A percentile compares a stretch with the other conserved stretches of the same genome.
Evolutionary conservation across 768 basidiomycete genomes (phyloP).

Genomic region (Candolleomyces aberdarensis): DNA sequence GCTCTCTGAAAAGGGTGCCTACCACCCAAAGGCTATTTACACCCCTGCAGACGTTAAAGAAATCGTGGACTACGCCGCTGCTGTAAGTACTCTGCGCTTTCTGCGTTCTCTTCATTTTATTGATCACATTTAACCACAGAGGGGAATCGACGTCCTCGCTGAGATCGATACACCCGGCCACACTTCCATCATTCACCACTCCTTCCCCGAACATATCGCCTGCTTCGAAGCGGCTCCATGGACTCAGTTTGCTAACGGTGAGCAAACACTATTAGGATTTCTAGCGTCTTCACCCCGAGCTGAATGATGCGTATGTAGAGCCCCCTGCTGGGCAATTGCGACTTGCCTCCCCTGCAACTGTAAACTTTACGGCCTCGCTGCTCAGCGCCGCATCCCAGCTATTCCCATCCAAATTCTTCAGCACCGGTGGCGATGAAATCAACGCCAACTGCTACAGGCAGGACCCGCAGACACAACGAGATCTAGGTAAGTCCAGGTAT

Average conservation of each 20-base stretch:
- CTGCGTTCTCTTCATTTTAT: not conserved
- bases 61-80: constrained; percentile 65
- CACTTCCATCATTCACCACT: constrained; percentile 60
- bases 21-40: constrained; percentile 55
- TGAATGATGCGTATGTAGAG: constrained; percentile 32
- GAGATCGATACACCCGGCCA: constrained; percentile 88
- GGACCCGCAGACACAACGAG: constrained; percentile 55
- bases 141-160: constrained; percentile 71
- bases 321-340: constrained; percentile 86
- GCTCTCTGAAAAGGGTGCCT: constrained; percentile 64
- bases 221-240: constrained; percentile 62
- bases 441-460: constrained; percentile 63
- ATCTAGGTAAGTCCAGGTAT: constrained; percentile 35
- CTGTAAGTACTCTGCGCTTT: constrained; percentile 39
- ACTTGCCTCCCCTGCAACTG: constrained; percentile 55
- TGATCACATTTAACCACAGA: constrained; percentile 28
- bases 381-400: constrained; percentile 48
- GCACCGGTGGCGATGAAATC: constrained; percentile 83
- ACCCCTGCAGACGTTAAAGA: constrained; percentile 50
- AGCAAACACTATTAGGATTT: not conserved
- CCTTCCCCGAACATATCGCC: constrained; percentile 75
- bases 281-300: not conserved
- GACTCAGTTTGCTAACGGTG: constrained; percentile 55
- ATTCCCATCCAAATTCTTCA: constrained; percentile 58
- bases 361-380: constrained; percentile 57